Conservation (phyloP, 352 stramenopile genomes). For the Aphanomyces euteiches region DNA sequence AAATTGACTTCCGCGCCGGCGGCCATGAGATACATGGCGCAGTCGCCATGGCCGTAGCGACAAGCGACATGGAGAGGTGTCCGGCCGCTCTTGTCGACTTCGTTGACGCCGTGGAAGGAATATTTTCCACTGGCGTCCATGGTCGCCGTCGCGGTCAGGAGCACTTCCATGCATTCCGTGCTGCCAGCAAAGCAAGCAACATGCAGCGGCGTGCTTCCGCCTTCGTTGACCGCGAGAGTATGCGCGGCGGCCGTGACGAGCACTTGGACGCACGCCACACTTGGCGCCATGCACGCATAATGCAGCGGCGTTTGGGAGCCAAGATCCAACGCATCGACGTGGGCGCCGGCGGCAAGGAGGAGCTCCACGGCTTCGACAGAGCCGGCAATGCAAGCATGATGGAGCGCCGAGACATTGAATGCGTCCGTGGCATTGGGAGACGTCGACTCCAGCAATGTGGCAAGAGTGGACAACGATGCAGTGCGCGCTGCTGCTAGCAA, state of each 20-base stretch:
- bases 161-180: conserved; percentile 52
- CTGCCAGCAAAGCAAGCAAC: conserved; percentile 45
- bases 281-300: conserved; percentile 46
- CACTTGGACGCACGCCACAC: conserved; percentile 33
- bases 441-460: neutral
- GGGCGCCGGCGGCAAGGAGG: conserved; percentile 43
- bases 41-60: conserved; percentile 39
- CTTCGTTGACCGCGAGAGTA: conserved; percentile 39
- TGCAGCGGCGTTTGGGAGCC: conserved; percentile 55
- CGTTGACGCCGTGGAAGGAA: conserved; percentile 52
- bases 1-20: conserved; percentile 48
- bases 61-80: conserved; percentile 65
- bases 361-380: conserved; percentile 48
- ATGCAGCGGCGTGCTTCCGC: conserved; percentile 53
- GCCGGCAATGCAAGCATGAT: conserved; percentile 48
- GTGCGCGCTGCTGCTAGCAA: conserved; percentile 7
- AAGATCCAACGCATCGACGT: conserved; percentile 39
- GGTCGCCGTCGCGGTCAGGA: conserved; percentile 54
- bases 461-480: neutral
- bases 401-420: conserved; percentile 44
- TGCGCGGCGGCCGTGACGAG: conserved; percentile 33
- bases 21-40: conserved; percentile 57
- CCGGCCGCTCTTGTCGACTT: conserved; percentile 42
- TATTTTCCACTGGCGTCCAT: conserved; percentile 43
- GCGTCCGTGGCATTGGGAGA: conserved; percentile 29